Conservation (phyloP, 2,329 filamentous ascomycete genomes). For the Microcera coccophila region DNA sequence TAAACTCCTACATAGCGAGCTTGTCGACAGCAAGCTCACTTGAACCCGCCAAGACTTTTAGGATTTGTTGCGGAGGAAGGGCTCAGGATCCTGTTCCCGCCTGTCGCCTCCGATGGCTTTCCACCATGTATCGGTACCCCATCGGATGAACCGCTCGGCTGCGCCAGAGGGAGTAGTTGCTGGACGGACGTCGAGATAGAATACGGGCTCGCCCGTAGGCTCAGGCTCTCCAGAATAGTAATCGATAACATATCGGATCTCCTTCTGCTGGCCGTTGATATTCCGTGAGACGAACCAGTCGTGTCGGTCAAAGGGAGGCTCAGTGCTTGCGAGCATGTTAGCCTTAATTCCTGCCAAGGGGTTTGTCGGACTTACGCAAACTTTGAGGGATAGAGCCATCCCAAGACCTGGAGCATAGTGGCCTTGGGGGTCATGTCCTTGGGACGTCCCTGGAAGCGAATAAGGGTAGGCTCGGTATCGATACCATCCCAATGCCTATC, state of each 20-base stretch:
- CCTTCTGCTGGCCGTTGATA: constrained; percentile 61
- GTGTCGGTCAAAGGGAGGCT: constrained; percentile 91
- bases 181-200: constrained; percentile 90
- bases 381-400: constrained; percentile 71
- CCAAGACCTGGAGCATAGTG: constrained; percentile 74
- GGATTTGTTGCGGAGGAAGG: constrained; percentile 30
- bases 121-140: constrained; percentile 95
- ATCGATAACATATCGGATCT: constrained; percentile 94
- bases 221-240: constrained; percentile 86
- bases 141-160: constrained; percentile 77
- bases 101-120: constrained; percentile 71
- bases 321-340: constrained; percentile 50
- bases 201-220: constrained; percentile 84
- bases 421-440: constrained; percentile 90
- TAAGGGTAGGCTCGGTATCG: constrained; percentile 63
- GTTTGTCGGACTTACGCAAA: constrained; percentile 59
- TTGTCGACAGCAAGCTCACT: no score
- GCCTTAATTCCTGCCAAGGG: no score
- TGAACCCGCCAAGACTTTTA: constrained; percentile 4
- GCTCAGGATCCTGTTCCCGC: constrained; percentile 42
- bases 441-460: constrained; percentile 86
- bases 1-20: no score
- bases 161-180: constrained; percentile 78
- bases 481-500: constrained; percentile 52
- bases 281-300: constrained; percentile 90